These are phyloP conservation scores for Heterobasidion parviporum DNA, from an alignment of 1,284 basidiomycete genomes.

Conservation along the genomic window DNA sequence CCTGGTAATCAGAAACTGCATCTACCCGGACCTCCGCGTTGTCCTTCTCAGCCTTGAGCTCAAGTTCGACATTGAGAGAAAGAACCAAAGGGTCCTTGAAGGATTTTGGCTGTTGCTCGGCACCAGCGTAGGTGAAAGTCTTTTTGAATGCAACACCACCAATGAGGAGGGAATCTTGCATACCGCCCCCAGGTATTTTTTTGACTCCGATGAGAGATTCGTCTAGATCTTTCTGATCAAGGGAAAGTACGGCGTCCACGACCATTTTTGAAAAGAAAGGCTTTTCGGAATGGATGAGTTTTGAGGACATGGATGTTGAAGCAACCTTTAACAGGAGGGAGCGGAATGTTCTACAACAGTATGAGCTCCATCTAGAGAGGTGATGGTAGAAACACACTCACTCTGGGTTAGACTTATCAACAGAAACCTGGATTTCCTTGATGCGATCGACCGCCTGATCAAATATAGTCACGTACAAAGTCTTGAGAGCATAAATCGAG, in stretches of 20 bases:
- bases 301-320: conserved; percentile 98
- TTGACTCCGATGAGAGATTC: conserved; percentile 97
- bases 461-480: background rate
- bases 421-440: conserved; percentile 82
- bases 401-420: conserved; percentile 89
- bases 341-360: conserved; percentile 68
- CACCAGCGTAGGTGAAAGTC: conserved; percentile 98
- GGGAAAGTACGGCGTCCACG: conserved; percentile 88
- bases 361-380: background rate
- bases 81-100: conserved; percentile 88
- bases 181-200: conserved; percentile 97
- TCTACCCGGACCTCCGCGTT: conserved; percentile 98
- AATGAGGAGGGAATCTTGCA: conserved; percentile 92
- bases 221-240: conserved; percentile 93
- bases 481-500: conserved; percentile 3
- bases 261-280: conserved; percentile 99
- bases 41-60: conserved; percentile 99
- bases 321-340: conserved; percentile 95
- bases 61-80: conserved; percentile 96
- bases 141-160: conserved; percentile 98
- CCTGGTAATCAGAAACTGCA: conserved; percentile 95
- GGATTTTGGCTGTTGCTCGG: conserved; percentile 97
- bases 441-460: conserved; percentile 78
- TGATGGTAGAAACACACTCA: conserved; percentile 32
- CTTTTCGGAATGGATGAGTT: conserved; percentile 97